phyloP scores from a whole-genome alignment of 345 rosid species.

The Orychophragmus violaceus region DNA sequence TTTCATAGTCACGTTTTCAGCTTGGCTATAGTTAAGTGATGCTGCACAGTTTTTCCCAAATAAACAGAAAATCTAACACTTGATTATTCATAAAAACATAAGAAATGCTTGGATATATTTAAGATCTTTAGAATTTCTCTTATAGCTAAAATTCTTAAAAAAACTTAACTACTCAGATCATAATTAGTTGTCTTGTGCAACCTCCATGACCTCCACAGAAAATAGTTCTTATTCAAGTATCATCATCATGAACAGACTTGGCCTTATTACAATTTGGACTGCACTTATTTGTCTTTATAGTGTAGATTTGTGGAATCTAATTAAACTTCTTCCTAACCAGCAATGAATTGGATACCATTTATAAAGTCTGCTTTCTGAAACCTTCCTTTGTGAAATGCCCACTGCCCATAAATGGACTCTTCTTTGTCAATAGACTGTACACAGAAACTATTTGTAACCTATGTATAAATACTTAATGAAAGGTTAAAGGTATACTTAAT shows the following conservation, averaged over 20 bases:
- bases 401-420: constrained; percentile 28
- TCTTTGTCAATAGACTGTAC: constrained; percentile 17
- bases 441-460: too few species aligned
- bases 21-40: too few species aligned
- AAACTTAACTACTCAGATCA: not conserved
- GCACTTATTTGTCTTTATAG: not conserved
- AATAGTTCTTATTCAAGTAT: constrained; percentile 13
- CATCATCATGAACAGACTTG: constrained; percentile 14
- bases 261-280: constrained; percentile 19
- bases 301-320: constrained; percentile 18
- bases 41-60: too few species aligned
- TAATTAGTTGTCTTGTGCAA: not conserved
- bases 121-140: not conserved
- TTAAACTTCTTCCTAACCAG: not conserved
- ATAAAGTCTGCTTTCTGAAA: constrained; percentile 10
- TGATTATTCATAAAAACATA: not conserved
- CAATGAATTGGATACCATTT: constrained; percentile 10
- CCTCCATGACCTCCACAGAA: constrained; percentile 29
- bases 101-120: not conserved
- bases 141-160: not conserved
- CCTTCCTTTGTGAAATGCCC: constrained; percentile 31
- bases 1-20: too few species aligned
- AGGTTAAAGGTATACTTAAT: too few species aligned
- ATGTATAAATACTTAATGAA: too few species aligned
- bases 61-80: not conserved